Base-by-base conservation (phyloP, 2,329 filamentous ascomycete genomes). In the Cladosporium sp. region DNA sequence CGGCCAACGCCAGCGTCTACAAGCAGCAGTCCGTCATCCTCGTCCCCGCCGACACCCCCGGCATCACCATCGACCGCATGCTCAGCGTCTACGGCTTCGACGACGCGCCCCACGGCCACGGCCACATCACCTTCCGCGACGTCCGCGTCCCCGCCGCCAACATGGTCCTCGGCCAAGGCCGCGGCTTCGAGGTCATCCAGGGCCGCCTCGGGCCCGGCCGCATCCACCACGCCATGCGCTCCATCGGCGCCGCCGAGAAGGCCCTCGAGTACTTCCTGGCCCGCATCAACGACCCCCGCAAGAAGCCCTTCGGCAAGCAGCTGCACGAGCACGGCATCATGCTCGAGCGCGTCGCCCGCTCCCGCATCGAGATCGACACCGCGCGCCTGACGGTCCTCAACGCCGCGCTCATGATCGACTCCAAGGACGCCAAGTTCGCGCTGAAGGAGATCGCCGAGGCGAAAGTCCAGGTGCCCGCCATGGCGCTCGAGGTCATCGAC, bases 151-250 rank as follows among this genome's bases (percentile, higher is more conserved):
- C 92, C 7, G 83, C 78, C 32, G 75, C 77, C 63, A 93, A 88
- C 74, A 85, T 98, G 66, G 87, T 97, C 9, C 85, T 98, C 3
- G 92, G 93, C 56, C 89, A 93, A 70, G 93, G 93, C 59, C 84
- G 89, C 58, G 93, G 93, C 16, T 98, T 98, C 70, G 93, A 98
- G 72, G 95, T 98, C 67, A 96, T 98, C 67, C 93, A 98, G 71
- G 93, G 93, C 54, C 89, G 93, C 62, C 85, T 98, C 19, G 93
- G 93, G 1, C 93, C 93, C 1, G 93, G 93, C 33, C 87, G 93
- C 54, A 97, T 98, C 68, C 93, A 98, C 75, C 93, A 98, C 74
- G 89, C 90, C 55, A 98, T 98, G 93, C 85, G 93, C 59, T 85
- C 84, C 56, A 93, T 98, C 67, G 93, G 93, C 49, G 86, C 89